Conservation (phyloP, 1,284 basidiomycete species). For the Ganoderma leucocontextum region DNA sequence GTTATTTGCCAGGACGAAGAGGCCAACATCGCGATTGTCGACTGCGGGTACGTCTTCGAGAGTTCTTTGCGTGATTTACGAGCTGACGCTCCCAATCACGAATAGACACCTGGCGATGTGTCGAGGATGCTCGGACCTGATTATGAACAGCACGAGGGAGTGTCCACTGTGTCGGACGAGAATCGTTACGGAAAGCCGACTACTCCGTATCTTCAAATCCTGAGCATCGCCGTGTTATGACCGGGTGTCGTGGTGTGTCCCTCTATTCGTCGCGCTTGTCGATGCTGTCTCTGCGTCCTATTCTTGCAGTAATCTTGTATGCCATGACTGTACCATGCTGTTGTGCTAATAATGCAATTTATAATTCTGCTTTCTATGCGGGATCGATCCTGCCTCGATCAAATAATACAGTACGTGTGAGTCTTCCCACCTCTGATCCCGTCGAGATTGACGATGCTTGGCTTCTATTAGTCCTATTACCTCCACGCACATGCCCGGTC, state of each 20-base stretch:
- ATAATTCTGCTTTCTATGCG: no score
- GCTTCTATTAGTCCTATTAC: not conserved
- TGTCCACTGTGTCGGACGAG: constrained; percentile 88
- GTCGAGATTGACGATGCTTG: not conserved
- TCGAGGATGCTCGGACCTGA: constrained; percentile 81
- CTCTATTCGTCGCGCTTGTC: not conserved
- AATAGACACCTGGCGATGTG: constrained; percentile 86
- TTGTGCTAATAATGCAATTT: constrained; percentile 4
- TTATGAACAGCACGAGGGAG: constrained; percentile 83
- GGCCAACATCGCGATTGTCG: constrained; percentile 90
- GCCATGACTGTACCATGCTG: not conserved
- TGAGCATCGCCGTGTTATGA: constrained; percentile 38
- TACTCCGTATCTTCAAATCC: constrained; percentile 83
- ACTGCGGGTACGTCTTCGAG: constrained; percentile 78
- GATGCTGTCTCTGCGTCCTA: not conserved
- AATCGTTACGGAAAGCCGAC: constrained; percentile 81
- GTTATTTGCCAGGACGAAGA: constrained; percentile 93
- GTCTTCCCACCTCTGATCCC: not conserved
- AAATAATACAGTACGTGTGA: not conserved
- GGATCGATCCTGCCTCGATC: not conserved
- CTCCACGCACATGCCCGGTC: no score
- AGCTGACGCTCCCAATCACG: not conserved
- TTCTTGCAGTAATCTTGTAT: not conserved
- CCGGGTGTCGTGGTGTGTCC: not conserved
- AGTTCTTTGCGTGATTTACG: constrained; percentile 1